phyloP scores from a whole-genome alignment of 257 asterid species.

The Scutellaria minor region DNA sequence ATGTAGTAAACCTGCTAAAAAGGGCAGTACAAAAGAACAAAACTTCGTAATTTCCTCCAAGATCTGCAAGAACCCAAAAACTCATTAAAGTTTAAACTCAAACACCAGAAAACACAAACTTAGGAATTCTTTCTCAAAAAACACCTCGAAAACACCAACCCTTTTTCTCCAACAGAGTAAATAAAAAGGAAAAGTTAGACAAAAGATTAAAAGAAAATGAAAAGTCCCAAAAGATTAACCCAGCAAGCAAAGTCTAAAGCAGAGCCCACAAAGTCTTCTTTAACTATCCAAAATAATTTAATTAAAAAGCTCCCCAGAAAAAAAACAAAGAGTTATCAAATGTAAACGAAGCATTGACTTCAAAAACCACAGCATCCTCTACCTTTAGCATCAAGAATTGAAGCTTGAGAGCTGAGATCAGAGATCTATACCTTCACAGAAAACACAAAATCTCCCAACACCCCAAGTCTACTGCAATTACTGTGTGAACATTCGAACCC shows the following conservation, averaged over 20 bases:
- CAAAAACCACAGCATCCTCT: conserved; percentile 17
- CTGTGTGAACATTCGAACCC: conserved; percentile 34
- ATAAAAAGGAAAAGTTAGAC: background rate
- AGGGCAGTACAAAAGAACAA: conserved; percentile 18
- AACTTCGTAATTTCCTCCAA: conserved; percentile 31
- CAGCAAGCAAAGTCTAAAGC: conserved; percentile 31
- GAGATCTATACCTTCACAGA: conserved; percentile 41
- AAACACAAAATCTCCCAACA: conserved; percentile 11
- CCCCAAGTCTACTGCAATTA: conserved; percentile 19
- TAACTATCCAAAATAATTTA: background rate
- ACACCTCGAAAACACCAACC: conserved; percentile 26
- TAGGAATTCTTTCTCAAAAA: conserved; percentile 3
- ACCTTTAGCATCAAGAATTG: conserved; percentile 27
- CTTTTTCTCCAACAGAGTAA: conserved; percentile 11
- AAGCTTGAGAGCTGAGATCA: conserved; percentile 33
- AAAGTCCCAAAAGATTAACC: conserved; percentile 27
- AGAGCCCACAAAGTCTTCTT: conserved; percentile 14
- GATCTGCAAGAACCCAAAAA: conserved; percentile 44
- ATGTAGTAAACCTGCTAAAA: conserved; percentile 35
- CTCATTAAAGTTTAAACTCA: conserved; percentile 17
- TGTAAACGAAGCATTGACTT: conserved; percentile 39
- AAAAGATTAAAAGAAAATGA: conserved; percentile 12
- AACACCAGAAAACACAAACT: conserved; percentile 13
- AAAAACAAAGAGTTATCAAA: conserved; percentile 19
- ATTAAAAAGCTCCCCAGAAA: background rate